These are phyloP conservation scores for Prinsepia uniflora DNA, from an alignment of 306 rosid species.

Conservation along the genomic window DNA sequence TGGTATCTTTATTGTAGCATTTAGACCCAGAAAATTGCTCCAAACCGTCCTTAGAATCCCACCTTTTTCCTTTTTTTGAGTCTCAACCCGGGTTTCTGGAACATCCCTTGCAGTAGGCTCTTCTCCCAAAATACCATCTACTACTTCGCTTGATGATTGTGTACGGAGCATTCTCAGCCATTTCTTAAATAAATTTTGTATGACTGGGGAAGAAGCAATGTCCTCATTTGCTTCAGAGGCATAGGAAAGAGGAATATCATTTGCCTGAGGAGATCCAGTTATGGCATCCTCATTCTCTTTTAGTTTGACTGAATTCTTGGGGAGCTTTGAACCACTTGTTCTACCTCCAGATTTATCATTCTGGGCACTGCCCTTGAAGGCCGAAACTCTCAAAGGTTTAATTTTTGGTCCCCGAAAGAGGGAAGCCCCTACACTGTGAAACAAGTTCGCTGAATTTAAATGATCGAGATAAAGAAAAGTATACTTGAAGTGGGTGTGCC, in stretches of 20 bases:
- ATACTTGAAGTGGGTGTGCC: not conserved
- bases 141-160: slow-evolving; percentile 49
- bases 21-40: slow-evolving; percentile 52
- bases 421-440: slow-evolving; percentile 84
- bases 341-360: slow-evolving; percentile 51
- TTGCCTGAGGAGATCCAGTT: slow-evolving; percentile 50
- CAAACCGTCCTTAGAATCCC: slow-evolving; percentile 41
- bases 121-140: slow-evolving; percentile 46
- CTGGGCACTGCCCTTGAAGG: slow-evolving; percentile 72
- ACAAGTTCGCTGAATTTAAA: slow-evolving; percentile 43
- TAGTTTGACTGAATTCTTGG: slow-evolving; percentile 56
- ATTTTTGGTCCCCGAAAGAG: slow-evolving; percentile 45
- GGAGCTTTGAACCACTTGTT: slow-evolving; percentile 52
- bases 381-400: slow-evolving; percentile 53
- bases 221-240: slow-evolving; percentile 54
- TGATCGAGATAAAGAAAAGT: slow-evolving; percentile 20
- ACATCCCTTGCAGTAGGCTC: slow-evolving; percentile 39
- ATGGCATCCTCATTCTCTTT: slow-evolving; percentile 51
- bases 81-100: slow-evolving; percentile 38
- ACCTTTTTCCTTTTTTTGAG: slow-evolving; percentile 34
- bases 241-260: slow-evolving; percentile 51
- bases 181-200: slow-evolving; percentile 59
- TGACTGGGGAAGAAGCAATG: slow-evolving; percentile 51
- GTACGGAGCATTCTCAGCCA: slow-evolving; percentile 66
- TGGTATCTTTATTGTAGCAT: slow-evolving; percentile 68